These are phyloP conservation scores for Teratosphaeriaceae sp. DNA, from an alignment of 2,329 filamentous ascomycete species.

Conservation along the genomic window DNA sequence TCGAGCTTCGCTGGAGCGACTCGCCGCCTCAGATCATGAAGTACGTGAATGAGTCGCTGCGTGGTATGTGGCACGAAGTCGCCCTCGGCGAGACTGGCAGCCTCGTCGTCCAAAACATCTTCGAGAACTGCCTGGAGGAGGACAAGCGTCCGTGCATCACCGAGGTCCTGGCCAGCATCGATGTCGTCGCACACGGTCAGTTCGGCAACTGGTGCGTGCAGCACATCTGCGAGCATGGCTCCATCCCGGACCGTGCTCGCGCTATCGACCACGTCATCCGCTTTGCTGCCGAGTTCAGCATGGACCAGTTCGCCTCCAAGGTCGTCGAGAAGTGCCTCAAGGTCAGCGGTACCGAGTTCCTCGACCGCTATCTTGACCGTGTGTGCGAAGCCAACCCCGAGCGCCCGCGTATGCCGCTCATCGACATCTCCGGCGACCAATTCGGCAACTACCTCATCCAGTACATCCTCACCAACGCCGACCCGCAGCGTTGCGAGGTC, in stretches of 20 bases:
- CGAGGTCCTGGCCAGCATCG: constrained; percentile 89
- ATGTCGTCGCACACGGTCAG: constrained; percentile 93
- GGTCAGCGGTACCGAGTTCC: constrained; percentile 84
- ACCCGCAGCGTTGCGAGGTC: constrained; percentile 81
- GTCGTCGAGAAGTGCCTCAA: constrained; percentile 99
- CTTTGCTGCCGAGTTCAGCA: constrained; percentile 92
- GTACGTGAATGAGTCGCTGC: constrained; percentile 90
- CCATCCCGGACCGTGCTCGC: constrained; percentile 80
- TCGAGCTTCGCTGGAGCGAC: constrained; percentile 92
- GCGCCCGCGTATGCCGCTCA: constrained; percentile 90
- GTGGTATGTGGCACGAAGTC: constrained; percentile 98
- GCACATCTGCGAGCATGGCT: constrained; percentile 96
- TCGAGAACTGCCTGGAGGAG: constrained; percentile 97
- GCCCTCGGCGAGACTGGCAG: constrained; percentile 95
- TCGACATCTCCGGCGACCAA: constrained; percentile 97
- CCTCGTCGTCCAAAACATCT: constrained; percentile 97
- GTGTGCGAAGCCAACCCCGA: constrained; percentile 88
- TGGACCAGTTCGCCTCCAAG: constrained; percentile 98
- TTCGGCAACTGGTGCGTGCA: constrained; percentile 99
- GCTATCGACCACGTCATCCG: constrained; percentile 93
- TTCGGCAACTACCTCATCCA: constrained; percentile 98
- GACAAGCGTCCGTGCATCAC: constrained; percentile 99
- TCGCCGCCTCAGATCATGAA: constrained; percentile 97
- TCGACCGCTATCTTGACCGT: constrained; percentile 85
- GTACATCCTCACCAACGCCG: constrained; percentile 87